These are phyloP conservation scores for Entamoeba moshkovskii DNA, from an alignment of 208 protist species.

Conservation along the genomic window DNA sequence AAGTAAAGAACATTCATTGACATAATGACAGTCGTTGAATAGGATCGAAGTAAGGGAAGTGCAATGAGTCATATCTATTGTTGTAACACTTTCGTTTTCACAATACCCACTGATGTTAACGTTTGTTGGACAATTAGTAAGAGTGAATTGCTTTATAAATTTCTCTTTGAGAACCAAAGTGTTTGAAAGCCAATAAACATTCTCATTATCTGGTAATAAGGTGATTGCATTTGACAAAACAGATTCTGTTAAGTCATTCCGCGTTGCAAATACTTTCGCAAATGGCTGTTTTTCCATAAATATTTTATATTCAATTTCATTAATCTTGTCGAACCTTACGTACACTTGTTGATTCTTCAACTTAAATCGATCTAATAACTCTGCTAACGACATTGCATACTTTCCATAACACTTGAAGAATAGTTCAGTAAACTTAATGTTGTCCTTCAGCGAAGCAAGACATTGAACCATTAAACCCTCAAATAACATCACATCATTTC, in stretches of 20 bases:
- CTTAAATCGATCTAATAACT: background rate
- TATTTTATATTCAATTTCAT: background rate
- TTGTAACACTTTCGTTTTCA: background rate
- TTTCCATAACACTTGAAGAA: background rate
- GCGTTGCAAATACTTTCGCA: background rate
- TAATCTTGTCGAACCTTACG: background rate
- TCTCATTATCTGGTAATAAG: background rate
- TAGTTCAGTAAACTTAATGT: background rate
- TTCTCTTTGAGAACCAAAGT: background rate
- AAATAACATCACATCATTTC: background rate
- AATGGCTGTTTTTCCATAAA: background rate
- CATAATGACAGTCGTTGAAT: background rate
- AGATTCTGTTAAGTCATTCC: background rate
- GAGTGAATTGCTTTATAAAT: background rate
- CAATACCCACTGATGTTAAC: background rate
- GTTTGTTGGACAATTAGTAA: background rate
- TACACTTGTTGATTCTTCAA: background rate
- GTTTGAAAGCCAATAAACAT: background rate
- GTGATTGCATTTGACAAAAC: background rate
- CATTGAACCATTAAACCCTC: background rate
- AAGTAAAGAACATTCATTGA: background rate
- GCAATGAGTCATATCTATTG: background rate
- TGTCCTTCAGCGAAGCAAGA: background rate
- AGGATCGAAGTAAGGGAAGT: background rate
- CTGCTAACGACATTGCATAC: background rate